Percentiles rank a stretch among this genome's conserved stretches.
Conservation (phyloP, 2,329 filamentous ascomycete species). For the Arthrobotrys entomopaga region DNA sequence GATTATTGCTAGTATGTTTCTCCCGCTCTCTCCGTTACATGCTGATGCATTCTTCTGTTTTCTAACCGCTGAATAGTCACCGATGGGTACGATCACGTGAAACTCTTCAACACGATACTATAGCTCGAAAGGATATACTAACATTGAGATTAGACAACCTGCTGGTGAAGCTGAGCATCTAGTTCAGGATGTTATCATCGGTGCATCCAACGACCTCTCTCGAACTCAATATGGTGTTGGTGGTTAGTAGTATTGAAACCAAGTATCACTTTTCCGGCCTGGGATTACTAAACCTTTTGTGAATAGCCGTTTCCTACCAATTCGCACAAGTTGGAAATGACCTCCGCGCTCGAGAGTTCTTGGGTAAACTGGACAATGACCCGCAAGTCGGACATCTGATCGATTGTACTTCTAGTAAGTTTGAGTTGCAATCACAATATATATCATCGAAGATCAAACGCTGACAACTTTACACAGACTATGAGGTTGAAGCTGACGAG, state of each 20-base stretch:
- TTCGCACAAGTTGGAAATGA: constrained; percentile 77
- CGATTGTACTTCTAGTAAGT: constrained; percentile 75
- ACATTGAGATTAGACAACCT: constrained; percentile 72
- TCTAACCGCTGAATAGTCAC: constrained; percentile 31
- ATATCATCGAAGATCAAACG: neutral
- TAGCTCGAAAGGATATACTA: constrained; percentile 1
- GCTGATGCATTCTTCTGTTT: neutral
- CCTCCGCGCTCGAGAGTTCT: constrained; percentile 71
- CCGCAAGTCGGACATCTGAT: constrained; percentile 71
- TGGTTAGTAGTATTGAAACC: constrained; percentile 57
- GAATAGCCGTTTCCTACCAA: constrained; percentile 70
- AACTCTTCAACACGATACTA: neutral
- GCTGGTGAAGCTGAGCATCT: constrained; percentile 70
- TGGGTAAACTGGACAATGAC: constrained; percentile 72
- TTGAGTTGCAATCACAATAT: constrained; percentile 2
- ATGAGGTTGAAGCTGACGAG: constrained; percentile 74
- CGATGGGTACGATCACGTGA: constrained; percentile 34
- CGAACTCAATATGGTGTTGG: constrained; percentile 67
- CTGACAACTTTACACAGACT: constrained; percentile 65
- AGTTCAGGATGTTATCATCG: constrained; percentile 69
- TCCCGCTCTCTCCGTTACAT: neutral
- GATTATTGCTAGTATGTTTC: constrained; percentile 67
- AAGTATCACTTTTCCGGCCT: neutral
- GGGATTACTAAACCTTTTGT: neutral
- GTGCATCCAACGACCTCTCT: constrained; percentile 67